Percentiles rank a stretch among this genome's conserved stretches.
phyloP scores from a whole-genome alignment of 106 monocot genomes.

The Platanthera guangdongensis region DNA sequence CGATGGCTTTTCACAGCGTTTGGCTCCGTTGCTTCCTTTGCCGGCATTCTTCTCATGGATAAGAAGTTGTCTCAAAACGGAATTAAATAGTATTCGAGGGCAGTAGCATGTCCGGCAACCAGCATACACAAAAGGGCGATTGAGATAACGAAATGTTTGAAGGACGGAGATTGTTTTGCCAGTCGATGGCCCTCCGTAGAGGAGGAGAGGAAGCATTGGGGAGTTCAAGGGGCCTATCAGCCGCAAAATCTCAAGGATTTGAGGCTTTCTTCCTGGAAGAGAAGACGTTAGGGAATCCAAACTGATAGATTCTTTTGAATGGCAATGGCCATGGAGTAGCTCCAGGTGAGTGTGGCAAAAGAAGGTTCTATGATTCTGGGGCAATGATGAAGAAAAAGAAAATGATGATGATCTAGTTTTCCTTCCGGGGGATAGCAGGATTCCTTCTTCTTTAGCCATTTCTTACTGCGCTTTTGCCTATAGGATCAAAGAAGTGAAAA shows the following conservation, averaged over 20 bases:
- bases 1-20: slow-evolving; percentile 54
- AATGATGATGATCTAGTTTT: slow-evolving; percentile 15
- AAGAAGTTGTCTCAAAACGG: slow-evolving; percentile 52
- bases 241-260: slow-evolving; percentile 32
- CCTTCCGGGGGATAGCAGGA: slow-evolving; percentile 8
- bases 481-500: no score
- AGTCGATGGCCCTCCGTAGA: slow-evolving; percentile 66
- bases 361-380: background rate
- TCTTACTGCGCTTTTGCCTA: background rate
- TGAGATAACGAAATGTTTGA: slow-evolving; percentile 47
- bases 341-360: background rate
- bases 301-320: slow-evolving; percentile 8
- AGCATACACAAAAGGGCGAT: slow-evolving; percentile 54
- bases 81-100: slow-evolving; percentile 51
- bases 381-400: background rate
- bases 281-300: slow-evolving; percentile 15
- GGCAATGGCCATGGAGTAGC: background rate
- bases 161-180: slow-evolving; percentile 67
- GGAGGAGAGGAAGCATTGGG: slow-evolving; percentile 59
- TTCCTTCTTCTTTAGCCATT: slow-evolving; percentile 1
- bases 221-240: slow-evolving; percentile 54
- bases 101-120: slow-evolving; percentile 55
- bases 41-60: slow-evolving; percentile 11
- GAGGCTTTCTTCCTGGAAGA: slow-evolving; percentile 34
- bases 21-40: slow-evolving; percentile 30